Evolutionary conservation across 148 eudicot species (phyloP).

Genomic region (Nepenthes mirabilis): DNA sequence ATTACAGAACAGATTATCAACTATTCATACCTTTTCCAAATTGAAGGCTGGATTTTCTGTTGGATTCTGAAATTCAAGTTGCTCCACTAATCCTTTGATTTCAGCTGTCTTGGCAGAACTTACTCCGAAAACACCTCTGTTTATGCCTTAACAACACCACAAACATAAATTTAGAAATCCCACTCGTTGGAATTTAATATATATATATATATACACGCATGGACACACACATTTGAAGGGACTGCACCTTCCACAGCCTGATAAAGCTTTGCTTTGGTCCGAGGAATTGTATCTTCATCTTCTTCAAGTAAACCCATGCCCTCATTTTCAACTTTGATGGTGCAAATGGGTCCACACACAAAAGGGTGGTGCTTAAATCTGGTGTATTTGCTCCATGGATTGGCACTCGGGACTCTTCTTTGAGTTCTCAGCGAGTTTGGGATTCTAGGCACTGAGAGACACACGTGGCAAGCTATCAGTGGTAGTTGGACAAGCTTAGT

Average conservation of each 20-base stretch:
- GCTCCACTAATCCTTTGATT: slow-evolving; percentile 47
- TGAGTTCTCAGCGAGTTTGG: slow-evolving; percentile 8
- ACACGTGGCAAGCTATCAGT: slow-evolving; percentile 32
- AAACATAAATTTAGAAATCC: neutral
- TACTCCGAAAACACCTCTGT: slow-evolving; percentile 82
- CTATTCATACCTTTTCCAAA: slow-evolving; percentile 50
- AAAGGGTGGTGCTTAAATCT: slow-evolving; percentile 12
- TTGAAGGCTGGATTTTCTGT: slow-evolving; percentile 45
- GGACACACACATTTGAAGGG: no score
- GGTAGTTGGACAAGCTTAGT: slow-evolving; percentile 41
- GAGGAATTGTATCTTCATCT: slow-evolving; percentile 20
- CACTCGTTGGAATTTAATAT: neutral
- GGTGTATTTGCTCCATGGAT: slow-evolving; percentile 7
- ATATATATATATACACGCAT: neutral
- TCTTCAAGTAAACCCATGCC: slow-evolving; percentile 19
- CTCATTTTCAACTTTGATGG: slow-evolving; percentile 28
- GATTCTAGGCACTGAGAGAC: slow-evolving; percentile 14
- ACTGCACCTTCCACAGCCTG: slow-evolving; percentile 45
- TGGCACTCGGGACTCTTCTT: slow-evolving; percentile 17
- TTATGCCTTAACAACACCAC: slow-evolving; percentile 35
- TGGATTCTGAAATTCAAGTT: slow-evolving; percentile 62
- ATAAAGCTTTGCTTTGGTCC: slow-evolving; percentile 36
- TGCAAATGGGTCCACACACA: slow-evolving; percentile 13
- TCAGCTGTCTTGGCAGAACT: slow-evolving; percentile 54
- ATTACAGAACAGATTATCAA: neutral